phyloP scores from a whole-genome alignment of 1,139 yeast species.

The Suhomyces maxii region DNA sequence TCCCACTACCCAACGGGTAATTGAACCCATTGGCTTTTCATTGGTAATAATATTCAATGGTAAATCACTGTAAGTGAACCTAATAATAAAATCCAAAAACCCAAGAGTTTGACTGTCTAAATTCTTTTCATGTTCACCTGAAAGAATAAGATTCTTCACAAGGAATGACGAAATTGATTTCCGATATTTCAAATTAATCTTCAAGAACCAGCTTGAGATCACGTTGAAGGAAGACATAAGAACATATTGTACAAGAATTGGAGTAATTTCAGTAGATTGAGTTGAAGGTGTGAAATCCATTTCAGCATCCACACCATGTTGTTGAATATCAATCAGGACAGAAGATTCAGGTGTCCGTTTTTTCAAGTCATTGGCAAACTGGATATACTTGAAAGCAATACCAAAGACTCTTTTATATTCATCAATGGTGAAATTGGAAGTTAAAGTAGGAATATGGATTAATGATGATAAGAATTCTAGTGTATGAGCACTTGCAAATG shows the following conservation, averaged over 20 bases:
- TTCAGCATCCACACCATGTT: conserved; percentile 45
- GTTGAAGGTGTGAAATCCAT: conserved; percentile 53
- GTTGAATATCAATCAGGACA: conserved; percentile 16
- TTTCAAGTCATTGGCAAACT: conserved; percentile 60
- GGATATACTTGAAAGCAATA: conserved; percentile 77
- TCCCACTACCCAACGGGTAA: conserved; percentile 64
- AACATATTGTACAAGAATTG: conserved; percentile 59
- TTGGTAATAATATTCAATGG: conserved; percentile 48
- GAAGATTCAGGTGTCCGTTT: conserved; percentile 20
- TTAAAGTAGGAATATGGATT: conserved; percentile 64
- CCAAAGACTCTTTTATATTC: conserved; percentile 82
- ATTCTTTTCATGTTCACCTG: conserved; percentile 23
- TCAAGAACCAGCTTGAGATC: conserved; percentile 72
- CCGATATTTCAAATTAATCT: conserved; percentile 60
- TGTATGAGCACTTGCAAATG: conserved; percentile 70
- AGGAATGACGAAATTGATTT: conserved; percentile 62
- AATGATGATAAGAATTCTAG: conserved; percentile 72
- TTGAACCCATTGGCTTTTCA: background rate
- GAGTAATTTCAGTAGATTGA: conserved; percentile 39
- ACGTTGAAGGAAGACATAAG: conserved; percentile 66
- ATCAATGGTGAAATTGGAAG: conserved; percentile 71
- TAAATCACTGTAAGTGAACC: conserved; percentile 67
- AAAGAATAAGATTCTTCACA: conserved; percentile 54
- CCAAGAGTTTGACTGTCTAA: conserved; percentile 59
- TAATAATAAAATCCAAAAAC: conserved; percentile 62